Conservation (phyloP, 768 basidiomycete species). For the Trametes elegans region DNA sequence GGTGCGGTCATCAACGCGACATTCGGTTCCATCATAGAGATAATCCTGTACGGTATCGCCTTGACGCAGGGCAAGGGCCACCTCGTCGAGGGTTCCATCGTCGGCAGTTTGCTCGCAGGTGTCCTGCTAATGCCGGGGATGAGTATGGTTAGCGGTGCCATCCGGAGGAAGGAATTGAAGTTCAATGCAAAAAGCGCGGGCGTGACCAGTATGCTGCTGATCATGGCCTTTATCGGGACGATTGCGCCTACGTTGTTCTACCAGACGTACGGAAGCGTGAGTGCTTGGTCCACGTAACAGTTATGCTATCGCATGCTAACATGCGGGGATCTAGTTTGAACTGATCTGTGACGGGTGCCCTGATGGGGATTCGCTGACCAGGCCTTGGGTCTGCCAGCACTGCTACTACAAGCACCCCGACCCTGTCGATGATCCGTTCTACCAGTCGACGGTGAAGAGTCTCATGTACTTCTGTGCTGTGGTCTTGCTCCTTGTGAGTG, state of each 20-base stretch:
- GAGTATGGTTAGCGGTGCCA: conserved; percentile 91
- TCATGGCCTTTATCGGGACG: conserved; percentile 99
- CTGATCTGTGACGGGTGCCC: conserved; percentile 84
- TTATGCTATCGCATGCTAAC: conserved; percentile 6
- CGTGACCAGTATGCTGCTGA: conserved; percentile 98
- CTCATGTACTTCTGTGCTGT: conserved; percentile 94
- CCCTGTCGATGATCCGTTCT: conserved; percentile 92
- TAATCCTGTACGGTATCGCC: conserved; percentile 89
- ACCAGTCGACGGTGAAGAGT: conserved; percentile 91
- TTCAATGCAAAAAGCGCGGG: conserved; percentile 99
- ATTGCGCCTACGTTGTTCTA: conserved; percentile 96
- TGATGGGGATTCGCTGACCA: conserved; percentile 23
- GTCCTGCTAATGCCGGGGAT: conserved; percentile 96
- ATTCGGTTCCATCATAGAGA: conserved; percentile 98
- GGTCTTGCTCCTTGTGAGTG: conserved; percentile 76
- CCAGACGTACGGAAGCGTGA: conserved; percentile 94
- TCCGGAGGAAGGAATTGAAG: conserved; percentile 90
- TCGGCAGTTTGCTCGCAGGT: conserved; percentile 92
- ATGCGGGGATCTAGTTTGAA: conserved; percentile 61
- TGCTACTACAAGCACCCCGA: conserved; percentile 96
- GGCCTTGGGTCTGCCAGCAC: conserved; percentile 83
- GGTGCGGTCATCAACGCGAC: conserved; percentile 99
- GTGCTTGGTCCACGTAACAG: no score
- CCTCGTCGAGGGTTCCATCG: conserved; percentile 95
- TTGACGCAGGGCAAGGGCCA: conserved; percentile 88